Base-by-base conservation (phyloP, 108 stramenopile species). In the Nitzschia sp. region DNA sequence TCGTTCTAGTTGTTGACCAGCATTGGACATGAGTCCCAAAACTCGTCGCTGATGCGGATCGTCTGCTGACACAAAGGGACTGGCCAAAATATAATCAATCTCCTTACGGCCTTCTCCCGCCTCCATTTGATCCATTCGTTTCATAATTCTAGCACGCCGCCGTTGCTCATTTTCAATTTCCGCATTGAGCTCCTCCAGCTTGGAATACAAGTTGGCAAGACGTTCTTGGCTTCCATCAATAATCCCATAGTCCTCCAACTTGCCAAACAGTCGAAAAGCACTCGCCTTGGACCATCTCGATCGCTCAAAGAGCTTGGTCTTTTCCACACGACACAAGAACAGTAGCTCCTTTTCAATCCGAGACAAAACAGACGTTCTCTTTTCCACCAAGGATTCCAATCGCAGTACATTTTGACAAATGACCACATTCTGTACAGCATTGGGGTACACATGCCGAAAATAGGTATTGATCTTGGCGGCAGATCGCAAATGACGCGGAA, bases 361-460 rank as follows among this genome's bases (percentile, higher is more conserved):
- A 25, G 86, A 63, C 73, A 95, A 68, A 39, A 92, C 62, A 2
- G 43, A 24, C 15, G 90, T 95, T 29, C 93, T 73, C 57, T 72
- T 51, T 24, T 64, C 50, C 0, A 95, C 86, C 59, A 92, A 68
- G 10, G 43, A 39, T 63, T 95, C 93, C 48, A 95, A 63, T 26
- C 65, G 42, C 10, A 89, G 67, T 41, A 91, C 68, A 73, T 95
- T 92, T 76, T 95, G 90, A 75, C 93, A 94, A 76, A 94, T 83
- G 42, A 86, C 78, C 9, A 94, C 93, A 57, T 73, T 77, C 69
- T 85, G 81, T 29, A 94, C 90, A 10, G 90, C 88, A 71, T 94
- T 80, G 10, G 93, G 90, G 73, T 94, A 94, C 0, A 94, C 92
- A 65, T 94, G 89, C 24, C 80, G 70, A 72, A 94, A 94, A 63